Conservation (phyloP, 169 alveolate genomes). For the Condylostoma magnum region DNA sequence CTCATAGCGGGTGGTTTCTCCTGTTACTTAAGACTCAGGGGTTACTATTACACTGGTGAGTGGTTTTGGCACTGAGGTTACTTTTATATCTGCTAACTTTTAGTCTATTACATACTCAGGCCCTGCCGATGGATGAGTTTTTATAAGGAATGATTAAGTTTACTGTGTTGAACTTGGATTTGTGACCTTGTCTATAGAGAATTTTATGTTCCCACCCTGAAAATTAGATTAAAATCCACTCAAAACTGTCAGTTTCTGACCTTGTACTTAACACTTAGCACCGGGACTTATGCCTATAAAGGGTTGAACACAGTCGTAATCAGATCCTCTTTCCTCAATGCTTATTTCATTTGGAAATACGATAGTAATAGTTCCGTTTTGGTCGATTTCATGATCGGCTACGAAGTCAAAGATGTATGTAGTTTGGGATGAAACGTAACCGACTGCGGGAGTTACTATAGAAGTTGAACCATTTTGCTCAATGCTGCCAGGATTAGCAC, state of each 20-base stretch:
- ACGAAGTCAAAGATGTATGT: conserved; percentile 7
- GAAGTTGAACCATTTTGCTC: neutral
- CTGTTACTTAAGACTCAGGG: conserved; percentile 8
- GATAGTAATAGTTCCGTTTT: neutral
- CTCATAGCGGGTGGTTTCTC: neutral
- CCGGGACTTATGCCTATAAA: neutral
- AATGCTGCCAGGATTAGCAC: conserved; percentile 7
- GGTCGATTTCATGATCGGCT: neutral
- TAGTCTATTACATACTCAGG: neutral
- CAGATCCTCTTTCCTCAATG: neutral
- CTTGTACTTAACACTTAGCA: conserved; percentile 6
- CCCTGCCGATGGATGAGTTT: neutral
- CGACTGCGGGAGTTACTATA: neutral
- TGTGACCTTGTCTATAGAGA: neutral
- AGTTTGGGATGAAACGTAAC: neutral
- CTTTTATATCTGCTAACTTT: neutral
- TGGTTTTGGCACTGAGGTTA: neutral
- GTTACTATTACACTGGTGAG: neutral
- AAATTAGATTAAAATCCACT: conserved; percentile 13
- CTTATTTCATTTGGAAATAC: conserved; percentile 5
- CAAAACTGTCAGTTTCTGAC: neutral
- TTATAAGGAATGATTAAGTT: neutral
- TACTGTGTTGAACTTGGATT: conserved; percentile 5
- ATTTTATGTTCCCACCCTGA: conserved; percentile 7
- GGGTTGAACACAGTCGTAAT: neutral